A percentile compares a stretch with the other conserved stretches of the same genome.
phyloP scores from a whole-genome alignment of 192 early-diverging fungal genomes.

The Entrophospora sp. region DNA sequence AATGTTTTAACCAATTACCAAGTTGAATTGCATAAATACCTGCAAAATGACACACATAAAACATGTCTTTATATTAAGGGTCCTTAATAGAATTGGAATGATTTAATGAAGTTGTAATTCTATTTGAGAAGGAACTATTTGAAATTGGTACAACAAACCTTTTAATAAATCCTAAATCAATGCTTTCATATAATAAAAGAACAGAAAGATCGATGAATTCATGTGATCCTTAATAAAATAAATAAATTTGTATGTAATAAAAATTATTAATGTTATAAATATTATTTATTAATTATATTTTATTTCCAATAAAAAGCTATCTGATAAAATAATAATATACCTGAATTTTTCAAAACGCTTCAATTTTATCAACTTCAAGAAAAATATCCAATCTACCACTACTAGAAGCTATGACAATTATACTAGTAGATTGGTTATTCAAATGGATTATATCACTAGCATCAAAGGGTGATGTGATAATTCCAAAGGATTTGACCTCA shows the following conservation, averaged over 20 bases:
- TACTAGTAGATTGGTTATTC: conserved; percentile 33
- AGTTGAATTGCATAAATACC: conserved; percentile 62
- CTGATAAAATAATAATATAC: neutral
- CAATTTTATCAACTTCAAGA: conserved; percentile 42
- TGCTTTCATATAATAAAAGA: conserved; percentile 30
- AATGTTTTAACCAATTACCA: conserved; percentile 43
- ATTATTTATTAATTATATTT: neutral
- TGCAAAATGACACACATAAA: conserved; percentile 60
- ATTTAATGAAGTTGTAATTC: neutral
- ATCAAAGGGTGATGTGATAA: conserved; percentile 1
- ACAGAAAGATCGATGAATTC: neutral
- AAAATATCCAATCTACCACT: conserved; percentile 56
- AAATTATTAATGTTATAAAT: neutral
- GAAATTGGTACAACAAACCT: conserved; percentile 15
- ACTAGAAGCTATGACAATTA: conserved; percentile 49
- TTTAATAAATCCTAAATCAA: conserved; percentile 29
- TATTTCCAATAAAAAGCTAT: no score
- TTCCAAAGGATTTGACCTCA: conserved; percentile 34
- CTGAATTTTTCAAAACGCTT: conserved; percentile 26
- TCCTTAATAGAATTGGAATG: conserved; percentile 47
- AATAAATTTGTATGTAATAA: neutral
- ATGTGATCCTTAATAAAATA: neutral
- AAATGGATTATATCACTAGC: conserved; percentile 40
- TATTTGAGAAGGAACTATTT: no score
- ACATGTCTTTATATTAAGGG: conserved; percentile 47